A percentile compares a stretch with the other conserved stretches of the same genome.
These are phyloP conservation scores for Candida bentonensis DNA, from an alignment of 805 yeast genomes.

Conservation along the genomic window DNA sequence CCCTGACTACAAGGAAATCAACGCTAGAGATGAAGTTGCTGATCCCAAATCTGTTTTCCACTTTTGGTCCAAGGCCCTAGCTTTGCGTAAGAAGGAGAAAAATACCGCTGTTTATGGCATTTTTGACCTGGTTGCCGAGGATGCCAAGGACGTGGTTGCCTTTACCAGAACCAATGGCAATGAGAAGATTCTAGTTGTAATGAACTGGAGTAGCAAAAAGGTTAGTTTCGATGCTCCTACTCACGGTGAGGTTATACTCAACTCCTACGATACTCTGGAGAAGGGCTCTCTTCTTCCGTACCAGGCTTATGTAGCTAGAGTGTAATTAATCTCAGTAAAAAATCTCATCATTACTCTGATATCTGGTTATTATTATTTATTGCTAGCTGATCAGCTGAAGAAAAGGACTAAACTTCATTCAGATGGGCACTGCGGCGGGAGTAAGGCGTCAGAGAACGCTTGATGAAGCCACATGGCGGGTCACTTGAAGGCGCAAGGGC, in stretches of 20 bases:
- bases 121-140: slow-evolving; percentile 31
- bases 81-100: slow-evolving; percentile 29
- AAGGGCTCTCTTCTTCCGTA: slow-evolving; percentile 5
- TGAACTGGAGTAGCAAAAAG: slow-evolving; percentile 28
- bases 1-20: slow-evolving; percentile 35
- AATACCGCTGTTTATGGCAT: slow-evolving; percentile 34
- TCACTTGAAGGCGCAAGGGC: no score
- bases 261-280: slow-evolving; percentile 5
- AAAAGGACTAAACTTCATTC: no score
- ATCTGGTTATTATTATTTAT: no score
- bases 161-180: slow-evolving; percentile 26
- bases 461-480: no score
- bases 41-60: slow-evolving; percentile 33
- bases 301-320: slow-evolving; percentile 5
- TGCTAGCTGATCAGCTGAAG: no score
- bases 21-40: slow-evolving; percentile 31
- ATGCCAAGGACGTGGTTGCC: slow-evolving; percentile 29
- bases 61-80: slow-evolving; percentile 33
- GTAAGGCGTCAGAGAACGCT: no score
- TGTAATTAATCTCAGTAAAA: no score
- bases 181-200: slow-evolving; percentile 25
- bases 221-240: slow-evolving; percentile 21
- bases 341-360: no score
- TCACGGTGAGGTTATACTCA: slow-evolving; percentile 12
- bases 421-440: no score